Base-by-base conservation (phyloP, 345 rosid species). In the Hibiscus syriacus region DNA sequence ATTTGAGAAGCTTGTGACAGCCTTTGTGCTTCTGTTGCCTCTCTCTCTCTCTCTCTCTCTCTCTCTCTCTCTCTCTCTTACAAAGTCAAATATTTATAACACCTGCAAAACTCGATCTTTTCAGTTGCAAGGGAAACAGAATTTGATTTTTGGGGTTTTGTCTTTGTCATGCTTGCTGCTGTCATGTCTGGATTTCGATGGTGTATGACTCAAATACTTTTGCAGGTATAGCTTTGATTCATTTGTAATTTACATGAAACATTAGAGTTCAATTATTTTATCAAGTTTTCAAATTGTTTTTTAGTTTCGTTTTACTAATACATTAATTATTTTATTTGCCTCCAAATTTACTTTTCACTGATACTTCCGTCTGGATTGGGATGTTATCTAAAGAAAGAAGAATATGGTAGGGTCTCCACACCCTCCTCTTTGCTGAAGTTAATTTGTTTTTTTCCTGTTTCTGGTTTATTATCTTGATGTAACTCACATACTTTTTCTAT, bases 181-280 rank as follows among this genome's bases (percentile, higher is more conserved):
- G 97, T 95, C 75, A 95, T 95, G 99, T 89, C 98, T 82, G 99
- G 99, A 58, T 92, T 95, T 70, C 97, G 98, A 49, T 95, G 99
- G 99, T 86, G 87, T 80, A 95, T 92, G 99, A 89, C 98, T 46
- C 99, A 95, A 83, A 86, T 95, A 79, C 92, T 95, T 75, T 81
- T 95, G 81, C 99, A 92, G 96, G 98, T 92, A 85, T 70, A 22
- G 48, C 32, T 48, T 46, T 49, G 25, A 49, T 34, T 11, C 30
- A 32, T 46, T 22, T 25, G 57, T 53, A 9, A 22, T 30, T 50
- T 46, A 30, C 17, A 36, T 60, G 41, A 39, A 12, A 48, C 30
- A 5, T 8, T 46, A 11, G 23, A 46, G 22, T 62, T 54, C 32
- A 29, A 22, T 67, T 69, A 46, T 26, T 64, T 34, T 49, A 50